Percentiles rank a stretch among this genome's conserved stretches.
Conservation (phyloP, 2,329 filamentous ascomycete species). For the Trichocomaceae sp. region DNA sequence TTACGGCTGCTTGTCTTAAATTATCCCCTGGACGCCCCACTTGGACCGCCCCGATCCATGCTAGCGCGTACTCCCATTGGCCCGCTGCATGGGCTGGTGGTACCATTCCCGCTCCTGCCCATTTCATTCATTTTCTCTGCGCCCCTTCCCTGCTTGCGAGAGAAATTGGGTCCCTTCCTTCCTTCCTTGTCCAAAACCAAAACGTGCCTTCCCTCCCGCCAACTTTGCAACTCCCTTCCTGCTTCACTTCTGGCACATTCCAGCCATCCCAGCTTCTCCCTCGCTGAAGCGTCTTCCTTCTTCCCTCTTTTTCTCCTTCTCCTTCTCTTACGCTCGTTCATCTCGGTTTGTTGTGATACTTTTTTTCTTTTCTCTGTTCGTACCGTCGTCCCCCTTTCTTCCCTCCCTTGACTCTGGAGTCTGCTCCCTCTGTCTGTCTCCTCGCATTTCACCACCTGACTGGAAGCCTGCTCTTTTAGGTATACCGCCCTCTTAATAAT, state of each 20-base stretch:
- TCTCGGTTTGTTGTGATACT: constrained; percentile 18
- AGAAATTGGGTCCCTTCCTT: neutral
- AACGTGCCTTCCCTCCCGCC: constrained; percentile 6
- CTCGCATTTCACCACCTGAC: constrained; percentile 5
- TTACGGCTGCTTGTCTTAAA: constrained; percentile 2
- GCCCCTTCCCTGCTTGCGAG: neutral
- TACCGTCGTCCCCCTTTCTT: constrained; percentile 11
- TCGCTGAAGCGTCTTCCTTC: constrained; percentile 21
- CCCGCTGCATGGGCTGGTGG: constrained; percentile 6
- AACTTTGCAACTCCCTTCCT: neutral
- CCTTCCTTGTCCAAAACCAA: neutral
- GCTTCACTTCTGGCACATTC: constrained; percentile 8
- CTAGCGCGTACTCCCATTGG: constrained; percentile 5
- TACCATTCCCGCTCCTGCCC: constrained; percentile 1
- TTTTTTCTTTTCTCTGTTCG: constrained; percentile 15
- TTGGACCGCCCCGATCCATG: neutral
- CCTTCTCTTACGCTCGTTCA: constrained; percentile 30
- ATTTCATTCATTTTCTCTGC: too few species aligned
- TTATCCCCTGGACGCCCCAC: neutral
- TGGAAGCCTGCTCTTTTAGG: neutral
- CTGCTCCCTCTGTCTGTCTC: neutral
- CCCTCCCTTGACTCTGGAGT: constrained; percentile 11
- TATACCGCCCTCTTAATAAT: constrained; percentile 4
- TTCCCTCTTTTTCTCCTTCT: constrained; percentile 19
- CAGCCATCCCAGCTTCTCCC: constrained; percentile 25